Evolutionary conservation across 768 basidiomycete genomes (phyloP).

Genomic region (Suillus ampliporus): DNA sequence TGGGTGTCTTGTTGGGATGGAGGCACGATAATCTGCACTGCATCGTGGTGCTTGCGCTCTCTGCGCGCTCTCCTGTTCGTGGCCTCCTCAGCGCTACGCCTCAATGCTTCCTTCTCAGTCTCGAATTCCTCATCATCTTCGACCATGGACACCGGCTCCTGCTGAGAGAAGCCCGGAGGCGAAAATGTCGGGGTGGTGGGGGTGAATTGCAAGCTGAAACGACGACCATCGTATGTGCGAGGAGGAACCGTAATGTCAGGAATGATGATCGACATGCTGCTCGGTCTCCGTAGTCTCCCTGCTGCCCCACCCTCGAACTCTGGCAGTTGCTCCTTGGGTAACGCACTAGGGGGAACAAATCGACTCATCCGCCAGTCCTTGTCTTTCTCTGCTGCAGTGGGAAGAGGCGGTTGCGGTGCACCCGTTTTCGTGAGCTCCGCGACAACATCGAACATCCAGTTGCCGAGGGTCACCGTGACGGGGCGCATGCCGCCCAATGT

Average conservation of each 20-base stretch:
- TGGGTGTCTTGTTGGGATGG: conserved; percentile 7
- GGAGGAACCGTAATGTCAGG: conserved; percentile 35
- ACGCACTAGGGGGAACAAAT: conserved; percentile 41
- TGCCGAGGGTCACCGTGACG: conserved; percentile 57
- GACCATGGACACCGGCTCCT: conserved; percentile 27
- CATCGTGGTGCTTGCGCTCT: conserved; percentile 18
- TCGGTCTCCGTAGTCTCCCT: conserved; percentile 26
- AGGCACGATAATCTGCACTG: conserved; percentile 11
- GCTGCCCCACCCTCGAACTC: conserved; percentile 28
- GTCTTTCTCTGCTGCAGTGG: conserved; percentile 17
- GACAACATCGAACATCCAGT: conserved; percentile 87
- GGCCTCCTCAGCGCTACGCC: conserved; percentile 46
- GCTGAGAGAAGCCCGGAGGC: conserved; percentile 24
- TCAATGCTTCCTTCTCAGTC: conserved; percentile 50
- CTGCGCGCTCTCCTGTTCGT: conserved; percentile 40
- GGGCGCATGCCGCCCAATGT: conserved; percentile 50
- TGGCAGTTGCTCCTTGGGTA: conserved; percentile 24
- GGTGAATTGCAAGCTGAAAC: conserved; percentile 68
- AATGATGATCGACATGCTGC: conserved; percentile 46
- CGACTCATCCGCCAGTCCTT: conserved; percentile 36
- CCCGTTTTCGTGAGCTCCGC: conserved; percentile 59
- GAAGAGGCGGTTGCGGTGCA: conserved; percentile 24
- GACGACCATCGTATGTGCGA: conserved; percentile 34
- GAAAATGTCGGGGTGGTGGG: conserved; percentile 54
- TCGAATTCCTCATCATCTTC: conserved; percentile 49